Conservation (phyloP, 805 yeast genomes). For the Debaryomyces castellii region DNA sequence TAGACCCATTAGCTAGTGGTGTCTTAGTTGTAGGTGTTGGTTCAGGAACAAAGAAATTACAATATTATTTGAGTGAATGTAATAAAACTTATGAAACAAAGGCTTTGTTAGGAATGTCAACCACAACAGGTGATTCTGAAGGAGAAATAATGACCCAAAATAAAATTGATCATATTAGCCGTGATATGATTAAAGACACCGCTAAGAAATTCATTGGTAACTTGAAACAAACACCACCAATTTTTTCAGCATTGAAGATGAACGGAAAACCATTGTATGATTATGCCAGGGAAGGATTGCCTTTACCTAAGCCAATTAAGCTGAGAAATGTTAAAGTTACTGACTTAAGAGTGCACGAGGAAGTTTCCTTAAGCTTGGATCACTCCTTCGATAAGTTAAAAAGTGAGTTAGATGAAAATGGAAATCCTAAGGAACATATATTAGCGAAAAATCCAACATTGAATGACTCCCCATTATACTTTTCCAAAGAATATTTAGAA, state of each 20-base stretch:
- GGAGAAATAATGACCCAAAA: slow-evolving; percentile 73
- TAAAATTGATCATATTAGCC: slow-evolving; percentile 54
- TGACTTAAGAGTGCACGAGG: slow-evolving; percentile 50
- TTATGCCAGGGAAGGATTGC: slow-evolving; percentile 85
- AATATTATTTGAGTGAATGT: slow-evolving; percentile 69
- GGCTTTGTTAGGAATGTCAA: slow-evolving; percentile 84
- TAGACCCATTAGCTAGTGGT: slow-evolving; percentile 96
- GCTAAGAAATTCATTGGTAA: slow-evolving; percentile 74
- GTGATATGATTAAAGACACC: slow-evolving; percentile 48
- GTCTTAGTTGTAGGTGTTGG: slow-evolving; percentile 92
- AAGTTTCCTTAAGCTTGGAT: slow-evolving; percentile 51
- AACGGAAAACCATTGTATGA: slow-evolving; percentile 93
- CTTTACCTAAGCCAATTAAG: slow-evolving; percentile 81
- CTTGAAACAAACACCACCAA: slow-evolving; percentile 88
- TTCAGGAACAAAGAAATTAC: slow-evolving; percentile 79
- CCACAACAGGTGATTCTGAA: slow-evolving; percentile 92
- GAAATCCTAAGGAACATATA: slow-evolving; percentile 42
- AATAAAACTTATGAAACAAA: slow-evolving; percentile 78
- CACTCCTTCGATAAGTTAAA: slow-evolving; percentile 52
- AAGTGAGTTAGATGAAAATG: slow-evolving; percentile 49
- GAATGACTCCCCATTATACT: slow-evolving; percentile 61
- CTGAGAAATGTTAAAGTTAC: slow-evolving; percentile 67
- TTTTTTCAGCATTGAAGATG: slow-evolving; percentile 90
- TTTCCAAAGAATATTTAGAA: slow-evolving; percentile 54
- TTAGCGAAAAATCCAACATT: slow-evolving; percentile 54